Conservation (phyloP, 2,329 filamentous ascomycete species). For the Hymenoscyphus scutula region DNA sequence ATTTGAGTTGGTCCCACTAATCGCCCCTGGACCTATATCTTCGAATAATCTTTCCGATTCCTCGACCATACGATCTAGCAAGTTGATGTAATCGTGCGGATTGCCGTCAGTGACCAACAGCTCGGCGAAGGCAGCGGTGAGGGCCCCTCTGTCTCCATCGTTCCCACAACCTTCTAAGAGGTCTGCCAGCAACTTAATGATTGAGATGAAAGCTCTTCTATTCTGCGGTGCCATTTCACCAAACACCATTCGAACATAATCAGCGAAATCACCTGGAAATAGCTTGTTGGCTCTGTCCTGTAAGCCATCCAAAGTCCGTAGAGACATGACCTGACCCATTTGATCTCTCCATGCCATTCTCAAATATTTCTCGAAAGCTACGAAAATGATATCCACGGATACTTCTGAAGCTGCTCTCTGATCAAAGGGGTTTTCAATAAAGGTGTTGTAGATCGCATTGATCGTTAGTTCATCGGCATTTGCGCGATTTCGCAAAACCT, state of each 20-base stretch:
- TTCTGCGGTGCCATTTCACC: slow-evolving; percentile 67
- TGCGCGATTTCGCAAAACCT: slow-evolving; percentile 67
- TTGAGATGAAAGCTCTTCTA: slow-evolving; percentile 73
- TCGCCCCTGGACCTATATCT: slow-evolving; percentile 45
- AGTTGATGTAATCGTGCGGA: slow-evolving; percentile 79
- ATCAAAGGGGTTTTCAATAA: slow-evolving; percentile 80
- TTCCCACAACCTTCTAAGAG: slow-evolving; percentile 87
- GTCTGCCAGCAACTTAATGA: slow-evolving; percentile 84
- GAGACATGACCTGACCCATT: slow-evolving; percentile 80
- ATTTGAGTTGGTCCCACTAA: slow-evolving; percentile 24
- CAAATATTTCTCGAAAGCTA: slow-evolving; percentile 91
- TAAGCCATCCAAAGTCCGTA: slow-evolving; percentile 68
- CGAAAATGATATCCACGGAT: slow-evolving; percentile 80
- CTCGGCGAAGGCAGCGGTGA: slow-evolving; percentile 87
- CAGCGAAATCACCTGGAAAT: slow-evolving; percentile 70
- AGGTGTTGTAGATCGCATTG: slow-evolving; percentile 85
- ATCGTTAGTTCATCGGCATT: slow-evolving; percentile 74
- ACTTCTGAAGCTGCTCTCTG: slow-evolving; percentile 73
- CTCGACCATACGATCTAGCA: slow-evolving; percentile 84
- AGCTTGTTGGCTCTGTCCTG: slow-evolving; percentile 65
- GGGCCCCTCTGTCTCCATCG: slow-evolving; percentile 82
- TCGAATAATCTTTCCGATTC: slow-evolving; percentile 89
- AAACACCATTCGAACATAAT: slow-evolving; percentile 64
- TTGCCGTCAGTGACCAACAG: slow-evolving; percentile 75
- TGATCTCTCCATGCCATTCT: slow-evolving; percentile 83